Base-by-base conservation (phyloP, 495 filamentous ascomycete species). In the Neurospora cerealis region DNA sequence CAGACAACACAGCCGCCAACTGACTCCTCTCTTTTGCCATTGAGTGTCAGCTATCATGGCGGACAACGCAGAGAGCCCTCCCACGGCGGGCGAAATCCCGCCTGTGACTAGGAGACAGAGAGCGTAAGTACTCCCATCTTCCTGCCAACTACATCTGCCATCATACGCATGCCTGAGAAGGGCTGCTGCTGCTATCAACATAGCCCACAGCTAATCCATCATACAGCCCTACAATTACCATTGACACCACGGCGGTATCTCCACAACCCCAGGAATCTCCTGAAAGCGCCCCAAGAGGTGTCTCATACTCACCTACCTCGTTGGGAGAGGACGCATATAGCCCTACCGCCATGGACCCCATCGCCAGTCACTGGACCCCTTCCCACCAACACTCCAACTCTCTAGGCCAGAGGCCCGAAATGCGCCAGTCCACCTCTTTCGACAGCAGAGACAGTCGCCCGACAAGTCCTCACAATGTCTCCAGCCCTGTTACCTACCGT, bases 391-490 rank as follows among this genome's bases (percentile, higher is more conserved):
- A 79, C 70, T 79, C 73, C 38, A 71, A 79, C 72, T 74, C 78
- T n/a, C 62, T 73, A 42, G 72, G 78, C 74, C 17, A 69, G 36
- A 84, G 88, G 62, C 85, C 88, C 9, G 91, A 95, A 70, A 78
- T 87, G 69, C 88, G 89, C 71, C 85, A 83, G 36, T 82, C 87
- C 0, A 85, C 84, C 71, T 93, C 92, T 5, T 93, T 93, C 66
- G 93, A 97, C 73, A 89, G 87, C 75, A 88, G 85, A 77, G 91
- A 94, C 73, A 93, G 91, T 78, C 86, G 93, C 71, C 94, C 94
- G n/a, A 93, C 91, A 0, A 97, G 94, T 60, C 92, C 94, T 0
- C 94, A 97, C 81, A 96, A 97, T 83, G 82, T 97, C 70, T 95
- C 93, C 7, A 95, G 92, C 17, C 92, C 91, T 19, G 84, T 87